A percentile compares a stretch with the other conserved stretches of the same genome.
phyloP scores from a whole-genome alignment of 805 yeast genomes.

The Saccharomyces kudriavzevii region DNA sequence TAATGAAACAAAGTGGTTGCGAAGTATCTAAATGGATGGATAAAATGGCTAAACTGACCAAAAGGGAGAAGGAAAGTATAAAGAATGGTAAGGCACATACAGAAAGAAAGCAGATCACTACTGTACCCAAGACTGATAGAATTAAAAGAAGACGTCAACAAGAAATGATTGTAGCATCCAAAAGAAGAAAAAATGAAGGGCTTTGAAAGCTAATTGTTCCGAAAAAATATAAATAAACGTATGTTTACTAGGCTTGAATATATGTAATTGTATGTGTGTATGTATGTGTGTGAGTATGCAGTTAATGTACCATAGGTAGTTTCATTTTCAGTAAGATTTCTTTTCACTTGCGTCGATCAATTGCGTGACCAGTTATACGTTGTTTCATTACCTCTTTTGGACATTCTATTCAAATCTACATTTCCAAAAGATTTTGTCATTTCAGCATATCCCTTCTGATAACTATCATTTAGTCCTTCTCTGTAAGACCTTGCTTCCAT shows the following conservation, averaged over 20 bases:
- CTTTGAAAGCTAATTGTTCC: neutral
- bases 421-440: neutral
- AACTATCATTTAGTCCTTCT: neutral
- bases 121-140: constrained; percentile 66
- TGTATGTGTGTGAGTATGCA: neutral
- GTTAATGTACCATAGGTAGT: neutral
- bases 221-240: neutral
- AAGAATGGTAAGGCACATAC: constrained; percentile 42
- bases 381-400: neutral
- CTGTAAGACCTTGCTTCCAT: neutral
- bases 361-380: neutral
- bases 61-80: constrained; percentile 52
- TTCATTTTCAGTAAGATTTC: neutral
- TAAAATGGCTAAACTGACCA: constrained; percentile 53
- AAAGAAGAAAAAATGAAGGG: constrained; percentile 41
- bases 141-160: constrained; percentile 52
- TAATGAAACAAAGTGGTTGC: constrained; percentile 88
- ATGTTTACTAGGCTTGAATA: neutral
- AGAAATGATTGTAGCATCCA: constrained; percentile 72
- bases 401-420: neutral
- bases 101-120: constrained; percentile 69
- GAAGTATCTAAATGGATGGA: constrained; percentile 76
- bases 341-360: neutral
- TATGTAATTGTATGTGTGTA: no score
- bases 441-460: neutral